Evolutionary conservation across 2,329 filamentous ascomycete genomes (phyloP), one percentile per base, ranked within the genome.

Genomic region (Hypomyces perniciosus): DNA sequence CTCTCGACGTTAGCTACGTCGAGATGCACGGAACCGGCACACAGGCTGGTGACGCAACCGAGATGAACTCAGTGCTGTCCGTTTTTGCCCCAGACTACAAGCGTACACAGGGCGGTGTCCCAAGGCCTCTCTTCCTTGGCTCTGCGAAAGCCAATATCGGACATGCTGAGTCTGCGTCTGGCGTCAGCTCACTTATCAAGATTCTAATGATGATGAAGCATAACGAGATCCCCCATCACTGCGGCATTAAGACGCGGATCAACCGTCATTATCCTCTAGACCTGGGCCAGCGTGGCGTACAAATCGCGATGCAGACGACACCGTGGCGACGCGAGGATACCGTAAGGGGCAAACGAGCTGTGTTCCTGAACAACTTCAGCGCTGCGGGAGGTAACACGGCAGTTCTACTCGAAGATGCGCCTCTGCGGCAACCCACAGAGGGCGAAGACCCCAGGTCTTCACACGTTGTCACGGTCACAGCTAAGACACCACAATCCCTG

Each of bases 21-120:
- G 90, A 96, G 68, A 90, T 95, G 82, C 90, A 96, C 65, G 90
- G 90, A 4, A 95, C 90, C 1, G 90, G 90, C 31, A 95, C 90
- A 0, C 89, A 95, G 66, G 89, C 87, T 35, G 90, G 90, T 50
- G 90, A 95, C 62, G 84, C 83, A 2, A 85, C 83, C 1, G 90
- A 96, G 65, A 92, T 93, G 86, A 73, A 80, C 1, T 90, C 86
- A 0, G 88, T 95, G 42, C 81, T 84, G 3, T 68, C 74, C 46
- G 70, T 75, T 8, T 81, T 78, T 27, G 50, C 50, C 20, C 50
- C 50, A 0, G 81, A 86, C 61, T 74, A 77, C 28, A 80, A 84
- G 59, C 77, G 80, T 54, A 76, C 72, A 26, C 74, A 76, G 56
- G 68, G 73, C 10, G 38, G 38, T 3, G 62, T 65, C 0, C 70